These are phyloP conservation scores for Paspalum notatum DNA, from an alignment of 176 grass and related monocot genomes.

Conservation along the genomic window DNA sequence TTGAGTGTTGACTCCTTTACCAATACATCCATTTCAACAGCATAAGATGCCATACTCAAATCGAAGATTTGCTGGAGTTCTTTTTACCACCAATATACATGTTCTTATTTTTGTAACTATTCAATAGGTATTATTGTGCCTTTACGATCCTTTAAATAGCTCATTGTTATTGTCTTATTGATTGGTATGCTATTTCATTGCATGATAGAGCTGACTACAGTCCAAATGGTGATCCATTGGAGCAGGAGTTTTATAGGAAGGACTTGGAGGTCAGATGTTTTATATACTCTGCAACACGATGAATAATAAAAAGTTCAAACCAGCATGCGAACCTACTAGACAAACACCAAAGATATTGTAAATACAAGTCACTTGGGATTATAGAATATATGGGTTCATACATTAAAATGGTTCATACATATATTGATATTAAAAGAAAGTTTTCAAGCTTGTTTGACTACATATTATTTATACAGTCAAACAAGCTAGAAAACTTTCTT, in stretches of 20 bases:
- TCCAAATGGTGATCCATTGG: slow-evolving; percentile 91
- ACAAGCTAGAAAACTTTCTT: too few species aligned
- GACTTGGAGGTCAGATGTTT: too few species aligned
- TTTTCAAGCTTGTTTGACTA: slow-evolving; percentile 11
- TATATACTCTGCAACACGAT: too few species aligned
- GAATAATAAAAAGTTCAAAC: too few species aligned
- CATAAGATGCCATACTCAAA: background rate
- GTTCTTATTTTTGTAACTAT: background rate
- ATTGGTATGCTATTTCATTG: slow-evolving; percentile 21
- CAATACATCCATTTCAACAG: background rate
- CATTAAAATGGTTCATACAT: background rate
- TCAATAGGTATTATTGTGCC: background rate
- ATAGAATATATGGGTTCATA: background rate
- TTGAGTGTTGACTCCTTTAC: slow-evolving; percentile 9
- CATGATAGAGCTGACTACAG: slow-evolving; percentile 83
- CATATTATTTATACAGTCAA: background rate
- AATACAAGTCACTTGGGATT: background rate
- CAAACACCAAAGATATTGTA: background rate
- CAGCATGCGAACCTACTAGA: too few species aligned
- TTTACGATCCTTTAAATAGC: background rate
- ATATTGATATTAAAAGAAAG: background rate
- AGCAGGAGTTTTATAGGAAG: slow-evolving; percentile 76
- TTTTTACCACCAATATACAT: slow-evolving; percentile 21
- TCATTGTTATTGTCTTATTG: slow-evolving; percentile 10
- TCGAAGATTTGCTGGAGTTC: background rate